Evolutionary conservation across 805 yeast species (phyloP).

Genomic region (Grigorovia transvaalensis): DNA sequence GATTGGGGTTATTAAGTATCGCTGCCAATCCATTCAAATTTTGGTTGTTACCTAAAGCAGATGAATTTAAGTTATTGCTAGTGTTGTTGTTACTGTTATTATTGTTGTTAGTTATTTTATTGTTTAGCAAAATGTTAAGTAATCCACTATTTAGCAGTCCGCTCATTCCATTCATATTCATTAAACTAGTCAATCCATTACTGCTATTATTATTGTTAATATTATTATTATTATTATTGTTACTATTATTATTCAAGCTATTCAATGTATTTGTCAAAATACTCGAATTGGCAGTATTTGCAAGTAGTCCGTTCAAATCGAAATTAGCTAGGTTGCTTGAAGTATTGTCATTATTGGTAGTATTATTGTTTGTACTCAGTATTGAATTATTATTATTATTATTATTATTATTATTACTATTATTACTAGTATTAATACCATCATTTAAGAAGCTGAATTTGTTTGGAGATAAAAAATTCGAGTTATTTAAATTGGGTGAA

Average conservation of each 20-base stretch:
- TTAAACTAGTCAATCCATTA: neutral
- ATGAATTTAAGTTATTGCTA: neutral
- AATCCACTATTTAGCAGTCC: neutral
- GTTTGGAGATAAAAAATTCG: neutral
- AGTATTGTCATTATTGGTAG: neutral
- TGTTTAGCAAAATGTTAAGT: neutral
- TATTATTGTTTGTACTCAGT: neutral
- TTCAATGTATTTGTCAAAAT: neutral
- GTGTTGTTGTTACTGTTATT: neutral
- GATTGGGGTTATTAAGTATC: neutral
- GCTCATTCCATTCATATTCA: neutral
- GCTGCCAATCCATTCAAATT: neutral
- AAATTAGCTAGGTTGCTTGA: neutral
- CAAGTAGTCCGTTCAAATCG: neutral
- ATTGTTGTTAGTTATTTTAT: neutral
- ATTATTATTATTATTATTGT: neutral
- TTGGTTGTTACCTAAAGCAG: neutral
- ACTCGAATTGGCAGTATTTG: neutral
- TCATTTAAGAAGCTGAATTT: neutral
- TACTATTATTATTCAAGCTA: neutral
- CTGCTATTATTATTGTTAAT: constrained; percentile 1
- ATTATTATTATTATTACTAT: neutral
- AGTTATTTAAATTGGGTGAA: constrained; percentile 8
- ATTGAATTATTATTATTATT: neutral
- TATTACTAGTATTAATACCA: constrained; percentile 1